Conservation (phyloP, 495 filamentous ascomycete genomes). For the Neurospora pannonica region DNA sequence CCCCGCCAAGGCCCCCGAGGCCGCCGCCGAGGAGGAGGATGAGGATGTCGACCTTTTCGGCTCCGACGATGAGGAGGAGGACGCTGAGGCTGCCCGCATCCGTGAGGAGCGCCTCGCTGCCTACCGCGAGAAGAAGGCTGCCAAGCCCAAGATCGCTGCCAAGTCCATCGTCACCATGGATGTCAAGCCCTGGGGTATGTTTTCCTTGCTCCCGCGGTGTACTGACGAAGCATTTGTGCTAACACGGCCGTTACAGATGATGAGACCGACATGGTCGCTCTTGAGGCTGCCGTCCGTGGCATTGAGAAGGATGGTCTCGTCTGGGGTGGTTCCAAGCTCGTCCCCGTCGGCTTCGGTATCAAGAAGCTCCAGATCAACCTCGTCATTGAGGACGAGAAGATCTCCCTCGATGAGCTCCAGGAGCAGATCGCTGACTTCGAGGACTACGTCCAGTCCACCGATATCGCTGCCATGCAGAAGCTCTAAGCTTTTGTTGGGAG, state of each 20-base stretch:
- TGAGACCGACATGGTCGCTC: conserved; percentile 77
- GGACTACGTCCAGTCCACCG: conserved; percentile 94
- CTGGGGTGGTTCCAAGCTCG: conserved; percentile 88
- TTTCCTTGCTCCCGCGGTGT: background rate
- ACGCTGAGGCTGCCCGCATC: conserved; percentile 70
- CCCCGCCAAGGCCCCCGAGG: conserved; percentile 75
- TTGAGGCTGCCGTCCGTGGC: conserved; percentile 73
- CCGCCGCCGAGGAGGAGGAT: conserved; percentile 44
- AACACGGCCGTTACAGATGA: conserved; percentile 48
- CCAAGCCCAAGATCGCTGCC: conserved; percentile 78
- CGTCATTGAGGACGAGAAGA: conserved; percentile 94
- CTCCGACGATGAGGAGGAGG: conserved; percentile 84
- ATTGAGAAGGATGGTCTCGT: conserved; percentile 92
- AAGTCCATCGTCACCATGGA: conserved; percentile 95
- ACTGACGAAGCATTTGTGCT: conserved; percentile 7
- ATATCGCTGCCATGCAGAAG: conserved; percentile 56
- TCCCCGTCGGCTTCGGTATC: conserved; percentile 90
- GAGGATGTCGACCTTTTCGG: conserved; percentile 89
- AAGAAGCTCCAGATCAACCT: conserved; percentile 99
- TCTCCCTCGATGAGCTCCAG: conserved; percentile 82
- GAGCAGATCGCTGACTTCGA: conserved; percentile 71
- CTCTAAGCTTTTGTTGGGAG: conserved; percentile 15
- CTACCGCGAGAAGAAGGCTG: conserved; percentile 96
- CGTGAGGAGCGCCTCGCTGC: conserved; percentile 83
- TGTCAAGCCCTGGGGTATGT: conserved; percentile 97